Percentiles rank a stretch among this genome's conserved stretches.
Evolutionary conservation across 495 filamentous ascomycete genomes (phyloP).

Genomic region (Pseudomonodictys pantanalensis): DNA sequence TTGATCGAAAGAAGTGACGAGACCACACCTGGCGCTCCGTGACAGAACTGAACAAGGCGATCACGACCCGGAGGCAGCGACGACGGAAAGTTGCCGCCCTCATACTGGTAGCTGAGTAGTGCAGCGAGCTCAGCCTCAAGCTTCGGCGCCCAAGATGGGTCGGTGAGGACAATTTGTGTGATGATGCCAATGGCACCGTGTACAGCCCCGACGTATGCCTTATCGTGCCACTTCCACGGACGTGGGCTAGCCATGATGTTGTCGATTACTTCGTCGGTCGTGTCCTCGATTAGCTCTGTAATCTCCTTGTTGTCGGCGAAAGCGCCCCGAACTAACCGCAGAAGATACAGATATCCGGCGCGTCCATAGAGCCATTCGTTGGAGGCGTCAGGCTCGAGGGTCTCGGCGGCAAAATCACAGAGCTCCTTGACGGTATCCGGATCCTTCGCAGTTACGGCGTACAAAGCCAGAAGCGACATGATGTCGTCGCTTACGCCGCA

Average conservation of each 20-base stretch:
- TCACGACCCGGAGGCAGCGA: constrained; percentile 46
- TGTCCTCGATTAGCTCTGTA: constrained; percentile 40
- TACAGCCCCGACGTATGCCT: constrained; percentile 57
- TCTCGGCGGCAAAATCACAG: constrained; percentile 42
- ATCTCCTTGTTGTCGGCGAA: constrained; percentile 40
- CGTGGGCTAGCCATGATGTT: constrained; percentile 43
- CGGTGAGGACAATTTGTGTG: constrained; percentile 58
- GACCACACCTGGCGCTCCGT: constrained; percentile 63
- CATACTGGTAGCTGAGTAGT: constrained; percentile 49
- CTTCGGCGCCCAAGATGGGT: constrained; percentile 40
- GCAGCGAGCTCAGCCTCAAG: constrained; percentile 46
- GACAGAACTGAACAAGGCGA: constrained; percentile 62
- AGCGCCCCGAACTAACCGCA: constrained; percentile 47
- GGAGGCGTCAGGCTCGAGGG: constrained; percentile 38
- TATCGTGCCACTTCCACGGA: constrained; percentile 60
- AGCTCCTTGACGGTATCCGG: constrained; percentile 45
- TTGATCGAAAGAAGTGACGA: constrained; percentile 51
- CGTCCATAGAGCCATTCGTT: constrained; percentile 61
- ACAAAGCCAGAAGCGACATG: constrained; percentile 52
- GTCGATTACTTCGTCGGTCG: constrained; percentile 45
- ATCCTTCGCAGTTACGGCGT: constrained; percentile 49
- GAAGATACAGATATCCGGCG: constrained; percentile 59
- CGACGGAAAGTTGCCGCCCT: constrained; percentile 46
- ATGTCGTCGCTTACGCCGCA: constrained; percentile 59
- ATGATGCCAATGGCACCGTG: constrained; percentile 63